Percentiles rank a stretch among this genome's conserved stretches.
Conservation (phyloP, 2,329 filamentous ascomycete species). For the Teratosphaeria destructans region DNA sequence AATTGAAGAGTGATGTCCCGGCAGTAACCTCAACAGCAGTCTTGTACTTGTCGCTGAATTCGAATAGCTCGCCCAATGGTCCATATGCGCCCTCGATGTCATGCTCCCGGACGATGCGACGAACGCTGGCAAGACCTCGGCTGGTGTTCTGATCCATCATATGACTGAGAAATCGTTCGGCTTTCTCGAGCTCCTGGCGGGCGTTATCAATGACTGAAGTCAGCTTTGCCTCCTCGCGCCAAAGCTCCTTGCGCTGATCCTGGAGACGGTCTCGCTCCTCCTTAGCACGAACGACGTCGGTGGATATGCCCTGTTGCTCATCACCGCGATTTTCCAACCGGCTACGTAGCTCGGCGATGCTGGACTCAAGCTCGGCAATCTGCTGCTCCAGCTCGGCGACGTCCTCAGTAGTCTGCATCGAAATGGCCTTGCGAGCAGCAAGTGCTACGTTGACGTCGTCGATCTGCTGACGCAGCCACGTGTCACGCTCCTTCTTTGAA, state of each 20-base stretch:
- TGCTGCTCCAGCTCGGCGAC: slow-evolving; percentile 60
- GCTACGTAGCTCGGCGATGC: slow-evolving; percentile 59
- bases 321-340: slow-evolving; percentile 70
- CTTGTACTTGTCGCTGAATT: slow-evolving; percentile 74
- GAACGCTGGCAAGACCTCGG: slow-evolving; percentile 75
- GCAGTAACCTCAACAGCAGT: slow-evolving; percentile 88
- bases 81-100: slow-evolving; percentile 83
- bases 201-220: slow-evolving; percentile 67
- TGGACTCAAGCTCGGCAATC: slow-evolving; percentile 61
- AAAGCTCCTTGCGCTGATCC: slow-evolving; percentile 79
- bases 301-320: slow-evolving; percentile 59
- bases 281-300: slow-evolving; percentile 65
- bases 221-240: slow-evolving; percentile 80
- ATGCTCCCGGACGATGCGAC: slow-evolving; percentile 67
- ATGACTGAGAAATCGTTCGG: slow-evolving; percentile 66
- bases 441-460: slow-evolving; percentile 67
- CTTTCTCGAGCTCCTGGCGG: slow-evolving; percentile 63
- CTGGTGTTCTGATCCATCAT: slow-evolving; percentile 86
- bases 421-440: slow-evolving; percentile 71
- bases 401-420: slow-evolving; percentile 75
- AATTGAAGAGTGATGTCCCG: slow-evolving; percentile 87
- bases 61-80: slow-evolving; percentile 83
- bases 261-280: slow-evolving; percentile 68
- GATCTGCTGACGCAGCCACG: slow-evolving; percentile 70
- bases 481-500: slow-evolving; percentile 79